Base-by-base conservation (phyloP, 495 filamentous ascomycete genomes). In the Podospora pseudocomata region DNA sequence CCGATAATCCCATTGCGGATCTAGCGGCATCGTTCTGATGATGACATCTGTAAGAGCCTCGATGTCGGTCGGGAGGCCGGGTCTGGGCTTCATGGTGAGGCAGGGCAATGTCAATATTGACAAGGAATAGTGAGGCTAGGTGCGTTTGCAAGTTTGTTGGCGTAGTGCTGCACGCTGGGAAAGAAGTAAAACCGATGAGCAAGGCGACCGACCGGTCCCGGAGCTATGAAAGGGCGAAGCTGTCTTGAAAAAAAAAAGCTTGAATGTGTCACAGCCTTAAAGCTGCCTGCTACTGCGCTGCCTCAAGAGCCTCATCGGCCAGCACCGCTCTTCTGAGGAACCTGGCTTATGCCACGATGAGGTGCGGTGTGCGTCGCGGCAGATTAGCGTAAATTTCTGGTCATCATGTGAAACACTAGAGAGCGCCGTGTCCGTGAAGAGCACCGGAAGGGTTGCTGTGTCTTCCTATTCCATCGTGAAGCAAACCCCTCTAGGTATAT, bases 1-100 rank as follows among this genome's bases (percentile, higher is more conserved):
- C 63, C 78, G 74, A 63, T 79, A 79, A 67, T 77, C 63, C 76
- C 77, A 80, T 58, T 78, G 75, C 5, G 78, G 78, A 62, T 80
- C 78, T 20, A 75, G 72, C 20, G 77, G 76, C 74, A 80, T 78
- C 15, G 76, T 68, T 58, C 72, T 58, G 73, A 77, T 73, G 68
- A 77, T 75, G 63, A 78, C 74, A 5, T 73, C 64, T 54, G 75
- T 76, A 66, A 80, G 66, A 20, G 75, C 76, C 58, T 80, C 78
- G 53, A 76, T 39, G 67, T 80, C 78, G 4, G 70, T 44, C 1
- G 69, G 74, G 15, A 73, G 54, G 16, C 70, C 75, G 11, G 65
- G 59, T 63, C 75, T 72, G 20, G 70, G 74, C 59, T 65, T 72
- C 75, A 77, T 77, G 54, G 68, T 57, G 39, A 49, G 39, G 15